Evolutionary conservation across 2,329 filamentous ascomycete species (phyloP).

Genomic region (Plenodomus lindquistii): DNA sequence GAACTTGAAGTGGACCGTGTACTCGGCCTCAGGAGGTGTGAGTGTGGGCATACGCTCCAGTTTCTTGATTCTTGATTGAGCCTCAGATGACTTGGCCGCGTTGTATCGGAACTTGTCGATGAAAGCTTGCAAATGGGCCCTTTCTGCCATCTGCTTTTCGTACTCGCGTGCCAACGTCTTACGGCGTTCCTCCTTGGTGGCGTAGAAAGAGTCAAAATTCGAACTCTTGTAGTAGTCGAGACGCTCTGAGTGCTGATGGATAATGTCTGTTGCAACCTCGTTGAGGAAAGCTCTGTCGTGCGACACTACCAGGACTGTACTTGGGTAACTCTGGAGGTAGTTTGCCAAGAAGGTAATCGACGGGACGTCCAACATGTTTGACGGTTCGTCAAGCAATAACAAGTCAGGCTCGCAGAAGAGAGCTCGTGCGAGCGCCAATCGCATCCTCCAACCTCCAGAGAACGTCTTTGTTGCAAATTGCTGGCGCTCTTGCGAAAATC

Average conservation of each 20-base stretch:
- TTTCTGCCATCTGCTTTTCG: constrained; percentile 94
- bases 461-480: constrained; percentile 95
- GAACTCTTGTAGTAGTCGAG: constrained; percentile 98
- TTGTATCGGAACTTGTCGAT: constrained; percentile 99
- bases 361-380: constrained; percentile 99
- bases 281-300: constrained; percentile 99
- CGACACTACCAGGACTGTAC: constrained; percentile 92
- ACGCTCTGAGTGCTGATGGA: constrained; percentile 95
- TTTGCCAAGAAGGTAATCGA: constrained; percentile 97
- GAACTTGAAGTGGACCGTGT: constrained; percentile 95
- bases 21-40: constrained; percentile 87
- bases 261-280: constrained; percentile 98
- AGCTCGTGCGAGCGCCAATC: constrained; percentile 88
- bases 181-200: constrained; percentile 92
- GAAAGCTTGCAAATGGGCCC: constrained; percentile 91
- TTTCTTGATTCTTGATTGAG: constrained; percentile 98
- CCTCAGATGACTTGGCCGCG: constrained; percentile 96
- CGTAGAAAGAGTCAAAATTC: constrained; percentile 80
- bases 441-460: constrained; percentile 99
- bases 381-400: constrained; percentile 95
- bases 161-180: constrained; percentile 98
- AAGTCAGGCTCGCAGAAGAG: constrained; percentile 98
- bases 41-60: constrained; percentile 95
- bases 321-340: constrained; percentile 92
- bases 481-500: constrained; percentile 92